These are phyloP conservation scores for Neonectria hederae DNA, from an alignment of 2,329 filamentous ascomycete genomes.

Conservation along the genomic window DNA sequence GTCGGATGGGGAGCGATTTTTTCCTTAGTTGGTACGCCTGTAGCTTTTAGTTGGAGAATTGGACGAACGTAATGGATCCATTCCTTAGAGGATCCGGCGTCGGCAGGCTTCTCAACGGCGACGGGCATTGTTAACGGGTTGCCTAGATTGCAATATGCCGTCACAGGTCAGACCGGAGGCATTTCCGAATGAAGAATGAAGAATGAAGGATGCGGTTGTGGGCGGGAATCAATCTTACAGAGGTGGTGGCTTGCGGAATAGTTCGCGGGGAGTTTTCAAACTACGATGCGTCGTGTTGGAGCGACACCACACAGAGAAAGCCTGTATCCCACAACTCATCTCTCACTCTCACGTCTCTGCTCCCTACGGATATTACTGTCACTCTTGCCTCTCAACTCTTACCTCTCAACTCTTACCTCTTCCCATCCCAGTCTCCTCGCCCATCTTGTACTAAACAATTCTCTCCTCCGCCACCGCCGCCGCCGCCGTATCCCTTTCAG, in stretches of 20 bases:
- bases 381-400: neutral
- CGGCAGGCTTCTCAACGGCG: slow-evolving; percentile 9
- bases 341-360: neutral
- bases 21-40: slow-evolving; percentile 6
- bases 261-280: neutral
- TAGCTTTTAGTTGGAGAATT: slow-evolving; percentile 17
- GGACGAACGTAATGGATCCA: slow-evolving; percentile 13
- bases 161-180: slow-evolving; percentile 4
- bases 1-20: slow-evolving; percentile 29
- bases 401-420: too few relatives aligned
- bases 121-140: slow-evolving; percentile 2
- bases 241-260: slow-evolving; percentile 23
- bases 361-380: neutral
- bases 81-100: slow-evolving; percentile 9
- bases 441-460: neutral
- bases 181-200: slow-evolving; percentile 10
- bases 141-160: slow-evolving; percentile 7
- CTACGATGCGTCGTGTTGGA: neutral
- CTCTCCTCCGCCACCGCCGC: slow-evolving; percentile 21
- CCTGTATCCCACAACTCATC: neutral
- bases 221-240: slow-evolving; percentile 10
- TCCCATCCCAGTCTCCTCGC: neutral
- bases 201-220: slow-evolving; percentile 4
- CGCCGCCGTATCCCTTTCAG: slow-evolving; percentile 10
- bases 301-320: neutral